Conservation (phyloP, 1,139 yeast species). For the Wickerhamomyces sp. region DNA sequence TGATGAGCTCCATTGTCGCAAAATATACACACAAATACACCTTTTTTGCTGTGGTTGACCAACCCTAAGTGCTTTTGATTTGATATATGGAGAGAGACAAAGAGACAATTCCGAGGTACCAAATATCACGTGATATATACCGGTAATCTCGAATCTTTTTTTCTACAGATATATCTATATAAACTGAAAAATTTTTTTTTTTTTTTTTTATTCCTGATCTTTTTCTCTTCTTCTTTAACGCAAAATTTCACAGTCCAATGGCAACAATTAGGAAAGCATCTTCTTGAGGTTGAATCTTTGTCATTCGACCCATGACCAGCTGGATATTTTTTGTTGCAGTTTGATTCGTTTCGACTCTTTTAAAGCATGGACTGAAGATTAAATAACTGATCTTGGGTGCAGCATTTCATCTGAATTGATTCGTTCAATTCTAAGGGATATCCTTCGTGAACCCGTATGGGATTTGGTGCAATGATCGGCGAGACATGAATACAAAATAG, state of each 20-base stretch:
- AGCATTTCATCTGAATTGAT: constrained; percentile 55
- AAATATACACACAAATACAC: background rate
- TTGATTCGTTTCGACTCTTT: constrained; percentile 7
- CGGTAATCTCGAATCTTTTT: too few species aligned
- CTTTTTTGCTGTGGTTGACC: too few species aligned
- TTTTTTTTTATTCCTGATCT: background rate
- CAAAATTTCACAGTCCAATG: constrained; percentile 64
- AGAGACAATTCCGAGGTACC: too few species aligned
- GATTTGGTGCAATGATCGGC: constrained; percentile 75
- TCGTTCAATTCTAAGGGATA: constrained; percentile 56
- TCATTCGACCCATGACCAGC: constrained; percentile 74
- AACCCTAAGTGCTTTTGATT: too few species aligned
- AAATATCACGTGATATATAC: too few species aligned
- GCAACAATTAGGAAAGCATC: constrained; percentile 53
- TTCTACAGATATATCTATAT: too few species aligned
- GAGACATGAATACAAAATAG: too few species aligned
- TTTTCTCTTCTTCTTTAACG: constrained; percentile 35
- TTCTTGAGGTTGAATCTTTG: constrained; percentile 73
- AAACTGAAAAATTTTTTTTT: constrained; percentile 1
- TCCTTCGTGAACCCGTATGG: constrained; percentile 86
- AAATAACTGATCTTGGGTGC: constrained; percentile 77
- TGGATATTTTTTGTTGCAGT: constrained; percentile 41
- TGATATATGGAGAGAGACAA: too few species aligned
- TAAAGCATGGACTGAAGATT: constrained; percentile 59
- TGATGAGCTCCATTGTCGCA: constrained; percentile 6